Evolutionary conservation across 768 basidiomycete species (phyloP).

Genomic region (Amyloporia xantha): DNA sequence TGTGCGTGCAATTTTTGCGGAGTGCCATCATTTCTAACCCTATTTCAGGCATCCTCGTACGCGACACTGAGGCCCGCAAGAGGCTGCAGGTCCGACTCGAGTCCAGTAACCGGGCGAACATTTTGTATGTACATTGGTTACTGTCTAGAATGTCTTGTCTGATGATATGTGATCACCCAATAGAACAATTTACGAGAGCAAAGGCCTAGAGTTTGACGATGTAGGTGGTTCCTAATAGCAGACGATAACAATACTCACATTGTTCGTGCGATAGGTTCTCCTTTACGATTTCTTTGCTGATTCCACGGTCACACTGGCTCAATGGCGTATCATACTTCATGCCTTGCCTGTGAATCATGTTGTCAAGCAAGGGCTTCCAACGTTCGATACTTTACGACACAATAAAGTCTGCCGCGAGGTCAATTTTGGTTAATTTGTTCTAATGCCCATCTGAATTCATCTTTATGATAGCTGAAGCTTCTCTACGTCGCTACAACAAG

Average conservation of each 20-base stretch:
- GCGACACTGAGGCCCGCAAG: conserved; percentile 46
- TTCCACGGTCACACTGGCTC: conserved; percentile 40
- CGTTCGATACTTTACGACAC: conserved; percentile 40
- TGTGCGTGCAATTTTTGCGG: conserved; percentile 38
- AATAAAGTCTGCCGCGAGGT: conserved; percentile 55
- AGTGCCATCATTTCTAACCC: background rate
- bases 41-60: conserved; percentile 57
- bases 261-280: conserved; percentile 48
- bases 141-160: too few relatives aligned
- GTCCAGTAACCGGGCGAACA: conserved; percentile 47
- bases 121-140: conserved; percentile 29
- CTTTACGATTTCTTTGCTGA: conserved; percentile 72
- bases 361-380: conserved; percentile 28
- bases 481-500: conserved; percentile 68
- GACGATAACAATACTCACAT: background rate
- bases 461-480: conserved; percentile 44
- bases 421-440: background rate
- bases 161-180: too few relatives aligned
- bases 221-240: conserved; percentile 25
- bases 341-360: conserved; percentile 22
- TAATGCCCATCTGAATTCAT: background rate
- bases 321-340: conserved; percentile 57
- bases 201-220: conserved; percentile 63
- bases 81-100: conserved; percentile 46
- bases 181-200: conserved; percentile 54